Conservation (phyloP, 495 filamentous ascomycete genomes). For the Penicillium riverlandense region DNA sequence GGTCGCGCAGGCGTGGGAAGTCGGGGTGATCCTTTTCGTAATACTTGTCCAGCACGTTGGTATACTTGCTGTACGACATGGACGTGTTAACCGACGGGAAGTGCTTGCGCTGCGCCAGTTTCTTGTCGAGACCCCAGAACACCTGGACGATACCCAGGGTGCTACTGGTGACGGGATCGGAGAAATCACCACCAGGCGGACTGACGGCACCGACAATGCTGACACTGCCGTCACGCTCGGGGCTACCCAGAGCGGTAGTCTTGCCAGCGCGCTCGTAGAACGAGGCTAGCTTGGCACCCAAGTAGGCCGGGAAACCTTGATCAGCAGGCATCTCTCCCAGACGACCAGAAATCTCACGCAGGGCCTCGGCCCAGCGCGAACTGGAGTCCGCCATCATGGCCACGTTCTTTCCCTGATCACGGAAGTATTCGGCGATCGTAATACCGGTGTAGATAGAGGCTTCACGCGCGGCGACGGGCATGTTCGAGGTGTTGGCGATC, state of each 20-base stretch:
- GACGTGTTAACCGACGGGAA: conserved; percentile 98
- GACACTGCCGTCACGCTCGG: conserved; percentile 81
- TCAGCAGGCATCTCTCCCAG: conserved; percentile 99
- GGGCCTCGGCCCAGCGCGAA: conserved; percentile 95
- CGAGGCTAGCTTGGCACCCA: conserved; percentile 91
- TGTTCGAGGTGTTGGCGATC: conserved; percentile 99
- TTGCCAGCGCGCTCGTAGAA: conserved; percentile 99
- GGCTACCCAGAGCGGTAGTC: conserved; percentile 77
- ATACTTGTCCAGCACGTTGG: conserved; percentile 73
- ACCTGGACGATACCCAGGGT: conserved; percentile 98
- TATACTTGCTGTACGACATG: conserved; percentile 97
- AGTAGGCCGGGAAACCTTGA: conserved; percentile 97
- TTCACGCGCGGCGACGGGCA: conserved; percentile 98
- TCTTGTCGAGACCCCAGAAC: conserved; percentile 99
- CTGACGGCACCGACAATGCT: conserved; percentile 98
- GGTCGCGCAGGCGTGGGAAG: conserved; percentile 86
- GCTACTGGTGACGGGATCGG: conserved; percentile 90
- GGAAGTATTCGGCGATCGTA: conserved; percentile 96
- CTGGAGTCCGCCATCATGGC: conserved; percentile 99
- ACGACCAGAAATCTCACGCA: conserved; percentile 98
- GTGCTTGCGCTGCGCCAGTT: conserved; percentile 96
- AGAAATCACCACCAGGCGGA: conserved; percentile 97
- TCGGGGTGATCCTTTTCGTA: conserved; percentile 91
- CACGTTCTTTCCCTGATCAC: conserved; percentile 95
- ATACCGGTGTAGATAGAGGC: conserved; percentile 99